Percentiles rank a stretch among this genome's conserved stretches.
Conservation (phyloP, 441 rosid species). For the Theobroma grandiflorum region DNA sequence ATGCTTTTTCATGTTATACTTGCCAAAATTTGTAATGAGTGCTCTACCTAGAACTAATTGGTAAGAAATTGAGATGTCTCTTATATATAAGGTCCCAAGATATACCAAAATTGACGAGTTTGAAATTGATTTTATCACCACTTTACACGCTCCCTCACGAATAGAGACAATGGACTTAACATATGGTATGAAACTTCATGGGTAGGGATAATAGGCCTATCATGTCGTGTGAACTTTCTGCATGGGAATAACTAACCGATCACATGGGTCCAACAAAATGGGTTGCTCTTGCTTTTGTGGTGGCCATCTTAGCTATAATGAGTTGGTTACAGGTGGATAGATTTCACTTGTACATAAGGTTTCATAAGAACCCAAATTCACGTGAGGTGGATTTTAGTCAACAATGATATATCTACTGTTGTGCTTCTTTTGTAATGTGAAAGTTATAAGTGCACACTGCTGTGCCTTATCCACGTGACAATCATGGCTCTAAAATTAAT, state of each 20-base stretch:
- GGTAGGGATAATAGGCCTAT: neutral
- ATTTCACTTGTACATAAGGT: neutral
- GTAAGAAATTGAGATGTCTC: conserved; percentile 3
- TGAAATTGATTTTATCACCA: neutral
- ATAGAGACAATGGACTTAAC: conserved; percentile 8
- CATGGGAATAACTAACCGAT: neutral
- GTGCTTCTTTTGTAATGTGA: neutral
- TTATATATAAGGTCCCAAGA: neutral
- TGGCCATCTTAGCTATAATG: neutral
- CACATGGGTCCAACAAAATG: neutral
- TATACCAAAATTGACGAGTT: neutral
- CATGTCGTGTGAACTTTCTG: conserved; percentile 14
- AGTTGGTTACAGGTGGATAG: conserved; percentile 8
- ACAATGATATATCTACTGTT: neutral
- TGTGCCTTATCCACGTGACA: conserved; percentile 2
- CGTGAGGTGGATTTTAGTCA: neutral
- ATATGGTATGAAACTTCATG: neutral
- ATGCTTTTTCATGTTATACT: neutral
- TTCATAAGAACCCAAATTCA: conserved; percentile 9
- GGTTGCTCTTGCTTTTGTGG: conserved; percentile 21
- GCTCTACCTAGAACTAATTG: conserved; percentile 17
- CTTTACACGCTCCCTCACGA: neutral
- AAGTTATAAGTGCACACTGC: neutral
- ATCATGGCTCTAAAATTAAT: neutral
- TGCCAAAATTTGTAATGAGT: neutral